Conservation (phyloP, 192 early-diverging fungal genomes). For the Geosiphon pyriformis region DNA sequence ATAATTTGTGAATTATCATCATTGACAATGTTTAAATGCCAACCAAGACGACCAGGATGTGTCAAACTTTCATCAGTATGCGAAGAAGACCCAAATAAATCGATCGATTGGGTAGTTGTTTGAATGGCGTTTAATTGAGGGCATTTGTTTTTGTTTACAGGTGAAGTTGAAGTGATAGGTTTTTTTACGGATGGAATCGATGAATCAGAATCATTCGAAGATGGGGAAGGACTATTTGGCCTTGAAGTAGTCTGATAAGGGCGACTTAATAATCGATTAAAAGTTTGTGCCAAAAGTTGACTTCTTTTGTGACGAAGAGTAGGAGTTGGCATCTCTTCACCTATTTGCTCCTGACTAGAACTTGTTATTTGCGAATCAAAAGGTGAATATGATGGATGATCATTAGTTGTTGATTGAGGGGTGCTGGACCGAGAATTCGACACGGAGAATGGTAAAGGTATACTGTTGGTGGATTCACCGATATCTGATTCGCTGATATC, state of each 20-base stretch:
- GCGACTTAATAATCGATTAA: neutral
- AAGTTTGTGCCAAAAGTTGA: neutral
- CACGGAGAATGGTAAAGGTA: neutral
- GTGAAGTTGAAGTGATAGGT: neutral
- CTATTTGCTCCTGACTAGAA: neutral
- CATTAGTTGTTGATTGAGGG: neutral
- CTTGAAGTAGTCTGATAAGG: neutral
- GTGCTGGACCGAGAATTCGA: neutral
- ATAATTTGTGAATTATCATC: neutral
- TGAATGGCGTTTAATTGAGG: neutral
- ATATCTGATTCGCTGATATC: neutral
- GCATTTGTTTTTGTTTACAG: neutral
- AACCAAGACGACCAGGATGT: neutral
- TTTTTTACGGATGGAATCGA: neutral
- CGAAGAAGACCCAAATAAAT: neutral
- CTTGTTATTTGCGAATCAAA: neutral
- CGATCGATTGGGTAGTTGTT: neutral
- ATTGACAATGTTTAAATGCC: neutral
- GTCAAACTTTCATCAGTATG: neutral
- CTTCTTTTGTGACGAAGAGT: neutral
- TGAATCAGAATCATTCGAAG: neutral
- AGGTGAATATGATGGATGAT: neutral
- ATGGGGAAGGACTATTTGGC: neutral
- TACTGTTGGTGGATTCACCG: neutral
- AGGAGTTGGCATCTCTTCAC: too few relatives aligned